These are phyloP conservation scores for Mortierella sp. DNA, from an alignment of 371 early-diverging fungal species.

Conservation along the genomic window DNA sequence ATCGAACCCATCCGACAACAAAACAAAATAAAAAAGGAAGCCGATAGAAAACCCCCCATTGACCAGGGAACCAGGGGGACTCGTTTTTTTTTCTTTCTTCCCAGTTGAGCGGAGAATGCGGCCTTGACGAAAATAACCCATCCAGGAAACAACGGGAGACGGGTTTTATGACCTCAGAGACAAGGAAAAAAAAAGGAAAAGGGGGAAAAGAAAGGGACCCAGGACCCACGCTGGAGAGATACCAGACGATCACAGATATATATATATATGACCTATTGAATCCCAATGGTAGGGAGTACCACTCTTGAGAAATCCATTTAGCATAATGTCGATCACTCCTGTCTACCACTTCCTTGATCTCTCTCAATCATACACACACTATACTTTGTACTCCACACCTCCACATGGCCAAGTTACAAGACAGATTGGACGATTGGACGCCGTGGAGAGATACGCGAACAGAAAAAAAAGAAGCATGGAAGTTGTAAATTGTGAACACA, in stretches of 20 bases:
- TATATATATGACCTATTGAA: no score
- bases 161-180: background rate
- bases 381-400: constrained; percentile 1
- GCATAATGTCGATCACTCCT: background rate
- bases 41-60: background rate
- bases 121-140: background rate
- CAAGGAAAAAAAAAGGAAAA: background rate
- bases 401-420: background rate
- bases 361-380: no score
- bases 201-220: background rate
- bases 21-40: background rate
- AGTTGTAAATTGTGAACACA: background rate
- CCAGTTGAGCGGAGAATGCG: constrained; percentile 2
- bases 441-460: background rate
- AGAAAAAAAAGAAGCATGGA: background rate
- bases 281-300: no score
- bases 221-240: no score
- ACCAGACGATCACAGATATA: no score
- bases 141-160: background rate
- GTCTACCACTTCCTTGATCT: background rate
- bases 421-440: background rate
- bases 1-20: background rate
- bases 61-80: background rate
- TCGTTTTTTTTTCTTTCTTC: background rate
- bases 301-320: no score